phyloP scores from a whole-genome alignment of 805 yeast species.

The Schwanniomyces sp. region DNA sequence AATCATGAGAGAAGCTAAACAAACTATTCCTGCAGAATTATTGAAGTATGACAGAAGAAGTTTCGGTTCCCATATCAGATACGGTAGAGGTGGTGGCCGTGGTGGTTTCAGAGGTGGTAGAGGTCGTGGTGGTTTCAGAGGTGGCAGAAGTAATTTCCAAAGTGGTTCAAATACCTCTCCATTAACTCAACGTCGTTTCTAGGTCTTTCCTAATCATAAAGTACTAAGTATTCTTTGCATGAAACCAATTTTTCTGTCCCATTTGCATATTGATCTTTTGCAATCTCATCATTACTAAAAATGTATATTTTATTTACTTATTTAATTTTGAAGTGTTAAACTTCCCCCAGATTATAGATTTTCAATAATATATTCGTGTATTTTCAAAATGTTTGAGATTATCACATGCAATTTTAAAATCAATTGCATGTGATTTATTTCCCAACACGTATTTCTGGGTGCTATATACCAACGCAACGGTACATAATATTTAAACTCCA shows the following conservation, averaged over 20 bases:
- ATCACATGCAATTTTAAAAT: constrained; percentile 1
- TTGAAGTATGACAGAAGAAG: constrained; percentile 64
- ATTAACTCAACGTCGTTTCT: constrained; percentile 44
- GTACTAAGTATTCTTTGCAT: not conserved
- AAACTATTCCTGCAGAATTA: constrained; percentile 79
- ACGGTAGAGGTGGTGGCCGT: constrained; percentile 57
- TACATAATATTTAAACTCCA: not conserved
- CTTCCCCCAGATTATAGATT: constrained; percentile 1
- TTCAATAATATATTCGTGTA: not conserved
- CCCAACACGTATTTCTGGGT: not conserved
- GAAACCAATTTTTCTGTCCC: not conserved
- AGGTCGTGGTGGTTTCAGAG: constrained; percentile 54
- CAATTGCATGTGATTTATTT: not conserved
- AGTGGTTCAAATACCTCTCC: constrained; percentile 53
- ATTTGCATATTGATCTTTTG: not conserved
- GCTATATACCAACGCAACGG: not conserved
- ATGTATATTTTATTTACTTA: not conserved
- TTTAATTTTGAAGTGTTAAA: not conserved
- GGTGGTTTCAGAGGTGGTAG: constrained; percentile 54
- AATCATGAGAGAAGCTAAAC: constrained; percentile 94
- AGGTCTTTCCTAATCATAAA: constrained; percentile 2
- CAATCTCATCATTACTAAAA: not conserved
- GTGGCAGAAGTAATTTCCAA: constrained; percentile 39
- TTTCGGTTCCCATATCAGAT: constrained; percentile 59
- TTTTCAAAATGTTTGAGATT: not conserved